These are phyloP conservation scores for Talaromyces rugulosus DNA, from an alignment of 2,329 filamentous ascomycete genomes.

Conservation along the genomic window DNA sequence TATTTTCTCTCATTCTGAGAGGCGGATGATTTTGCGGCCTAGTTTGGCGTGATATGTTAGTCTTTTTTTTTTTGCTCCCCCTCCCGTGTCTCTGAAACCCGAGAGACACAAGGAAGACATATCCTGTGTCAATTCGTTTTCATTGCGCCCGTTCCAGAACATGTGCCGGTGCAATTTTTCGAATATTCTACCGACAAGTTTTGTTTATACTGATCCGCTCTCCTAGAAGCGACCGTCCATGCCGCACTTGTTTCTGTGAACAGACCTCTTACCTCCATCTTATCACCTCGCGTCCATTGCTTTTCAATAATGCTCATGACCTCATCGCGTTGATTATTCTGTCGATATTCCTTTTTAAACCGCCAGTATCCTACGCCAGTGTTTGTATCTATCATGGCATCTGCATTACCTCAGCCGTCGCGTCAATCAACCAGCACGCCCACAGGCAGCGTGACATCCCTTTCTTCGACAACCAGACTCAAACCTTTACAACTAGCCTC, in stretches of 20 bases:
- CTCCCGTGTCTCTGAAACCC: neutral
- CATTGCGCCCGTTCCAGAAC: neutral
- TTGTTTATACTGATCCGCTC: neutral
- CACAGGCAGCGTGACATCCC: slow-evolving; percentile 65
- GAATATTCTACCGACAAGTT: neutral
- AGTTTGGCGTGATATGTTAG: neutral
- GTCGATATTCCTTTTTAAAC: neutral
- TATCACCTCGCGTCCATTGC: neutral
- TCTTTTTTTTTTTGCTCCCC: neutral
- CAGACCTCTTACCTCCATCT: neutral
- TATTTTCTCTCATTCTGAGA: neutral
- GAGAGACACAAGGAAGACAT: neutral
- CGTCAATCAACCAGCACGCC: slow-evolving; percentile 62
- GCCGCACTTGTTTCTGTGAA: neutral
- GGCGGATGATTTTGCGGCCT: neutral
- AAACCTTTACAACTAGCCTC: slow-evolving; percentile 56
- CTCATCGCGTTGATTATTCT: neutral
- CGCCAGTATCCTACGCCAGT: neutral
- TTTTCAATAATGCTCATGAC: neutral
- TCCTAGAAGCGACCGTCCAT: neutral
- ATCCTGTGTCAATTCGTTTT: neutral
- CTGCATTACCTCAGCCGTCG: slow-evolving; percentile 63
- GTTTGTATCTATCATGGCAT: slow-evolving; percentile 27
- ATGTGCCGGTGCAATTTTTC: neutral
- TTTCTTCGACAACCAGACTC: slow-evolving; percentile 66